Evolutionary conservation across 129 eudicot genomes (phyloP).

Genomic region (Glebionis coronaria): DNA sequence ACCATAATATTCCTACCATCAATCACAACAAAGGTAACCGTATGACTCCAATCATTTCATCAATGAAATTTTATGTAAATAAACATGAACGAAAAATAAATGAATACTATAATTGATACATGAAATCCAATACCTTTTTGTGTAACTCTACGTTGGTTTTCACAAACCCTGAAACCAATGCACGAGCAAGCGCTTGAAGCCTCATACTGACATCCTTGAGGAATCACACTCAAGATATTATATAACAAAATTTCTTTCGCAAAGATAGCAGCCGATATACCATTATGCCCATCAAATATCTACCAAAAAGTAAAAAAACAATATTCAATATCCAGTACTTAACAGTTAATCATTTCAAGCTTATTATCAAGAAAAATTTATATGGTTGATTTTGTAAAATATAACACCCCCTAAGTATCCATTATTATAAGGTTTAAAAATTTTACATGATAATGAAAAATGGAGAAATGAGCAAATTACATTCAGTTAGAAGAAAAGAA

Average conservation of each 20-base stretch:
- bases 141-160: conserved; percentile 96
- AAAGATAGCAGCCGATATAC: conserved; percentile 92
- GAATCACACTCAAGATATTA: conserved; percentile 77
- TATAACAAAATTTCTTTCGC: conserved; percentile 78
- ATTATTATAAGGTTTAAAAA: too few species aligned
- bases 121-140: conserved; percentile 61
- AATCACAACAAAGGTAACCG: conserved; percentile 84
- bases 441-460: too few species aligned
- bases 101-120: neutral
- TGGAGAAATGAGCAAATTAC: too few species aligned
- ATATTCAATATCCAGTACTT: neutral
- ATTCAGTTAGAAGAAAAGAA: too few species aligned
- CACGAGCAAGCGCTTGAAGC: conserved; percentile 82
- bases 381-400: too few species aligned
- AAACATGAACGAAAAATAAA: neutral
- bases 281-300: conserved; percentile 98
- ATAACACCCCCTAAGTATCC: too few species aligned
- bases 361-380: too few species aligned
- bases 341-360: too few species aligned
- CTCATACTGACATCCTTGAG: too few species aligned
- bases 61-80: neutral
- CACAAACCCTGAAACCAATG: conserved; percentile 94
- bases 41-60: too few species aligned
- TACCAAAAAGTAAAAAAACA: conserved; percentile 28
- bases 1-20: conserved; percentile 98